Evolutionary conservation across 139 green algal species (phyloP).

Genomic region (Nannochloris sp.): DNA sequence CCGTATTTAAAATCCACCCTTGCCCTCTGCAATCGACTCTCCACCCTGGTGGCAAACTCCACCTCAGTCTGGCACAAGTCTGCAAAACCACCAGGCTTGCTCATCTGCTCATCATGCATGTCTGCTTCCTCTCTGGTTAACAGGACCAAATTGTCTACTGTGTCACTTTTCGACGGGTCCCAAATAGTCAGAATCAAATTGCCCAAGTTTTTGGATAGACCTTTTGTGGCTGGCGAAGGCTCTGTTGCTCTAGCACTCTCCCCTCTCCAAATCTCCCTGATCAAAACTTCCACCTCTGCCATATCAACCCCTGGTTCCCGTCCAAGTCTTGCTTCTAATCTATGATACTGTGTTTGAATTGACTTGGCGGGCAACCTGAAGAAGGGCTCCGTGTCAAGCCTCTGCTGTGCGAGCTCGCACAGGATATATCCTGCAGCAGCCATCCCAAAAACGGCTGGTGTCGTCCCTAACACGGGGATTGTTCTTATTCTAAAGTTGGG

Average conservation of each 20-base stretch:
- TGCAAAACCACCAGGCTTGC: background rate
- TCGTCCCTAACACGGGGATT: conserved; percentile 90
- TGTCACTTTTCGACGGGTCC: conserved; percentile 29
- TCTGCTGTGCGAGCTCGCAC: conserved; percentile 59
- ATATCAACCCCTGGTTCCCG: conserved; percentile 42
- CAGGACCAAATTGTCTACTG: conserved; percentile 84
- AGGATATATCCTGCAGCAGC: conserved; percentile 73
- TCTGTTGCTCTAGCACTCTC: conserved; percentile 26
- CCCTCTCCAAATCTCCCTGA: conserved; percentile 50
- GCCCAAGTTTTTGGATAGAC: conserved; percentile 49
- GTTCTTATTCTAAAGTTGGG: conserved; percentile 92
- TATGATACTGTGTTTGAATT: conserved; percentile 35
- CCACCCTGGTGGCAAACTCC: conserved; percentile 12
- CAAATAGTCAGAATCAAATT: conserved; percentile 65
- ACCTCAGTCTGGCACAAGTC: background rate
- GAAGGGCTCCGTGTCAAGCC: conserved; percentile 56
- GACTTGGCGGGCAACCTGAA: conserved; percentile 38
- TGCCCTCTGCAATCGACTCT: conserved; percentile 11
- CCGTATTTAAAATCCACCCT: conserved; percentile 14
- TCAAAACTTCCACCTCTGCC: conserved; percentile 30
- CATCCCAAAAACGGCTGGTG: conserved; percentile 87
- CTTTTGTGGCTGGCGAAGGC: conserved; percentile 43
- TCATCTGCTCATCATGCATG: conserved; percentile 38
- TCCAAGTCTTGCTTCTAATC: conserved; percentile 50
- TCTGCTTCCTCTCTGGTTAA: conserved; percentile 72